Evolutionary conservation across 352 stramenopile genomes (phyloP), one percentile per base, ranked within the genome.

Genomic region (Phytopythium montanum): DNA sequence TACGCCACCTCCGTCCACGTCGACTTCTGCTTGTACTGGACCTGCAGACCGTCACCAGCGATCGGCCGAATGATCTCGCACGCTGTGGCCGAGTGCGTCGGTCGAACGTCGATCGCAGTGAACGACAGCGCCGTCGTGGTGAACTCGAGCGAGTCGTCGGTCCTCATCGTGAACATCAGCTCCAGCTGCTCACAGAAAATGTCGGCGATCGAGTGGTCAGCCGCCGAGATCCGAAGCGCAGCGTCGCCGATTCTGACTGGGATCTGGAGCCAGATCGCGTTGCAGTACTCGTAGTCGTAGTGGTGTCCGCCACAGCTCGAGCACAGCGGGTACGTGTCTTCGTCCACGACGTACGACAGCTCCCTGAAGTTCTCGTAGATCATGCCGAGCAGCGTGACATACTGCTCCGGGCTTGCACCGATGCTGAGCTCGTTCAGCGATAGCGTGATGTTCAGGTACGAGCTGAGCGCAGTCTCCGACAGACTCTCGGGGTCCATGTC

Each of bases 281-380:
- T 75, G 67, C 87, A 96, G 18, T 73, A 61, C 19, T 90, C 68
- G 33, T 68, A 65, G 10, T 73, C 70, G 60, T 78, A 81, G 60
- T 96, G 87, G 25, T 92, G 83, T 0, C 87, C 87, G 53, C 60
- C 62, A 53, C 87, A 96, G 6, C 14, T 66, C 13, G 59, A 45
- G 51, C 87, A 96, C 1, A 88, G 19, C 9, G 85, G 79, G 64
- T 86, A 96, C 0, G 81, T 90, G 34, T 96, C 82, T 77, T 94
- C 87, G 34, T 85, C 68, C 1, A 96, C 81, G 51, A 87, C 72
- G 23, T 68, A 79, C 2, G 81, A 88, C 9, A 85, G 66, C 65
- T 96, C 87, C 41, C 86, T 82, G 67, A 96, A 93, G 46, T 96
- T 96, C 50, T 96, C 87, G 53, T 87, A 94, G 28, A 94, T 91